Percentiles rank a stretch among this genome's conserved stretches.
These are phyloP conservation scores for Neoscytalidium dimidiatum DNA, from an alignment of 2,329 filamentous ascomycete genomes.

Conservation along the genomic window DNA sequence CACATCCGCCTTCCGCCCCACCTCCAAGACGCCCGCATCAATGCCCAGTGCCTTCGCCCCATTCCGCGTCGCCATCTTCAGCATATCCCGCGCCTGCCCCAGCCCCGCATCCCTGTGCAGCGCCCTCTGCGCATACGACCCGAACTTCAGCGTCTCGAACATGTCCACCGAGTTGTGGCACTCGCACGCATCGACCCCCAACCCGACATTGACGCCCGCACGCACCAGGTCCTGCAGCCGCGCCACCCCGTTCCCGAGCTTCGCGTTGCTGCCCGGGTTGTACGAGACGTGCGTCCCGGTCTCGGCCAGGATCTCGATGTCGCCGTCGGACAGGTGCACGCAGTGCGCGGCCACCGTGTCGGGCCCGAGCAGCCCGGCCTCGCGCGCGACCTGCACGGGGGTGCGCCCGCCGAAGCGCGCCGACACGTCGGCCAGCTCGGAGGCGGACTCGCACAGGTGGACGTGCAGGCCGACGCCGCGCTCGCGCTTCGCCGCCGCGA, in stretches of 20 bases:
- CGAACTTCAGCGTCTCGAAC: conserved; percentile 31
- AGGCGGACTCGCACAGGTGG: background rate
- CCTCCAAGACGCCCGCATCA: conserved; percentile 26
- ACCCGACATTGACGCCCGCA: conserved; percentile 27
- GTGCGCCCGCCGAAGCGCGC: background rate
- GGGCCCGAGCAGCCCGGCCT: background rate
- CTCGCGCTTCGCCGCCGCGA: background rate
- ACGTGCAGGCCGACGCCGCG: background rate
- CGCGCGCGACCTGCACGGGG: background rate
- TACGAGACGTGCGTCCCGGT: conserved; percentile 17
- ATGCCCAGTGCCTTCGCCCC: conserved; percentile 26
- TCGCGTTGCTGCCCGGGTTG: conserved; percentile 28
- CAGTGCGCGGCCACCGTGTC: background rate
- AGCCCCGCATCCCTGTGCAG: conserved; percentile 23
- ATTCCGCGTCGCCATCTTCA: conserved; percentile 29
- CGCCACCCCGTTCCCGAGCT: conserved; percentile 27
- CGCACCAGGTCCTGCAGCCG: conserved; percentile 24
- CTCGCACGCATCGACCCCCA: conserved; percentile 29
- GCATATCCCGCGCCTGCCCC: conserved; percentile 24
- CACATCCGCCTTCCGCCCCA: conserved; percentile 28
- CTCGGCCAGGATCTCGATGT: background rate
- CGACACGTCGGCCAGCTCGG: background rate
- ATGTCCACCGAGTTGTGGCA: conserved; percentile 30
- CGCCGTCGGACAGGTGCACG: background rate
- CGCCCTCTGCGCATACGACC: conserved; percentile 26